These are phyloP conservation scores for Clohesyomyces aquaticus DNA, from an alignment of 495 filamentous ascomycete species.

Conservation along the genomic window DNA sequence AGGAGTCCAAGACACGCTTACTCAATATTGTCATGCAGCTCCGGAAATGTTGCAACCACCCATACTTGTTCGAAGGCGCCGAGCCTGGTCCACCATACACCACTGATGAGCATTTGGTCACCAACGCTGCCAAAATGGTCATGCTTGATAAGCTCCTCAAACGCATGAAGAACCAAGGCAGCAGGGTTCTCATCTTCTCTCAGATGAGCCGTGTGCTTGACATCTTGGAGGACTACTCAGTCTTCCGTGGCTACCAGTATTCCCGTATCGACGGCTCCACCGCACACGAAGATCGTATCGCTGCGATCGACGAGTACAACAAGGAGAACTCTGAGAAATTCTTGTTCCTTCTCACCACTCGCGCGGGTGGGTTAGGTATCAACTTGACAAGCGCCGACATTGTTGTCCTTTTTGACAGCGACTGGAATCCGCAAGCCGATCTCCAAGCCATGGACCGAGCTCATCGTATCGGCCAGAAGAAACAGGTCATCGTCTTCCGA, in stretches of 20 bases:
- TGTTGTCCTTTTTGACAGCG: constrained; percentile 97
- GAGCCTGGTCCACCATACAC: constrained; percentile 98
- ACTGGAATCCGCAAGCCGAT: constrained; percentile 99
- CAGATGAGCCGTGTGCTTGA: constrained; percentile 98
- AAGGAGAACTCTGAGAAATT: constrained; percentile 94
- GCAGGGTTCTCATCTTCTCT: constrained; percentile 95
- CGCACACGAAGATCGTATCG: constrained; percentile 96
- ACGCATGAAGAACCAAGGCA: constrained; percentile 81
- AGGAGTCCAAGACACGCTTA: constrained; percentile 98
- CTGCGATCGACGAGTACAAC: constrained; percentile 98
- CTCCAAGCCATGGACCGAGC: constrained; percentile 98
- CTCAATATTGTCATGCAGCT: constrained; percentile 99
- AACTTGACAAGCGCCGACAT: constrained; percentile 96
- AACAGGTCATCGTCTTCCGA: constrained; percentile 94
- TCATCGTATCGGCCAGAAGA: constrained; percentile 97
- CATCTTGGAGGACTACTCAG: constrained; percentile 97
- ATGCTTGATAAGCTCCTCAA: constrained; percentile 92
- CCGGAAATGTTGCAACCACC: constrained; percentile 98
- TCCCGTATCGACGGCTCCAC: constrained; percentile 98
- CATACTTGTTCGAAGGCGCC: constrained; percentile 97
- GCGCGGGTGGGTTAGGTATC: constrained; percentile 97
- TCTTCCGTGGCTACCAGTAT: constrained; percentile 92
- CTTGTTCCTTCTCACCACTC: constrained; percentile 94
- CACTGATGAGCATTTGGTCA: constrained; percentile 93
- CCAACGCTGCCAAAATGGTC: constrained; percentile 95